These are phyloP conservation scores for Massarina eburnea DNA, from an alignment of 2,329 filamentous ascomycete species.

Conservation along the genomic window DNA sequence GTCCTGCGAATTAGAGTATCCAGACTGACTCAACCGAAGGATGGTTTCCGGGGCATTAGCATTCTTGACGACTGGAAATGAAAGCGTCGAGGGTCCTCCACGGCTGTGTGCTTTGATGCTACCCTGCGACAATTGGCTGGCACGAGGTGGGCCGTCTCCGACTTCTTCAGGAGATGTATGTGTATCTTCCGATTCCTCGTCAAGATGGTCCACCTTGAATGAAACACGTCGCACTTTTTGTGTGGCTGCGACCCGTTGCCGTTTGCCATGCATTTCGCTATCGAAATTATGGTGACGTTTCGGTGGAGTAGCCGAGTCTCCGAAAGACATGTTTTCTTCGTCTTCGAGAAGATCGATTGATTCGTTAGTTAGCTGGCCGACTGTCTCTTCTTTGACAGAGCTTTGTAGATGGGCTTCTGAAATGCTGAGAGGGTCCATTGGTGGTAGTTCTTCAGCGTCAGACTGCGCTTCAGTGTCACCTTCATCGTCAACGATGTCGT, in stretches of 20 bases:
- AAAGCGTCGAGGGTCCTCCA: constrained; percentile 52
- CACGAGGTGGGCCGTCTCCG: constrained; percentile 12
- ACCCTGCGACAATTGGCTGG: constrained; percentile 42
- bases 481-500: constrained; percentile 10
- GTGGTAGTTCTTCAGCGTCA: constrained; percentile 24
- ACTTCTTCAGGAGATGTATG: constrained; percentile 3
- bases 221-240: constrained; percentile 7
- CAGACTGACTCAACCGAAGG: constrained; percentile 67
- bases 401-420: constrained; percentile 23
- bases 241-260: constrained; percentile 5
- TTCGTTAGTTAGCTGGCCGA: constrained; percentile 19
- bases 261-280: constrained; percentile 3
- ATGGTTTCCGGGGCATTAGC: constrained; percentile 65
- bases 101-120: constrained; percentile 41
- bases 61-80: constrained; percentile 78
- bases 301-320: constrained; percentile 7
- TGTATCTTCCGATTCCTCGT: background rate
- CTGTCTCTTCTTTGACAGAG: constrained; percentile 4
- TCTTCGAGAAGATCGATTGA: constrained; percentile 22
- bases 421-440: constrained; percentile 34
- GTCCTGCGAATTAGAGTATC: constrained; percentile 52
- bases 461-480: constrained; percentile 19
- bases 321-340: constrained; percentile 5
- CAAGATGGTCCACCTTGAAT: constrained; percentile 11
- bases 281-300: constrained; percentile 20